These are phyloP conservation scores for Astragalus membranaceus DNA, from an alignment of 306 rosid species.

Conservation along the genomic window DNA sequence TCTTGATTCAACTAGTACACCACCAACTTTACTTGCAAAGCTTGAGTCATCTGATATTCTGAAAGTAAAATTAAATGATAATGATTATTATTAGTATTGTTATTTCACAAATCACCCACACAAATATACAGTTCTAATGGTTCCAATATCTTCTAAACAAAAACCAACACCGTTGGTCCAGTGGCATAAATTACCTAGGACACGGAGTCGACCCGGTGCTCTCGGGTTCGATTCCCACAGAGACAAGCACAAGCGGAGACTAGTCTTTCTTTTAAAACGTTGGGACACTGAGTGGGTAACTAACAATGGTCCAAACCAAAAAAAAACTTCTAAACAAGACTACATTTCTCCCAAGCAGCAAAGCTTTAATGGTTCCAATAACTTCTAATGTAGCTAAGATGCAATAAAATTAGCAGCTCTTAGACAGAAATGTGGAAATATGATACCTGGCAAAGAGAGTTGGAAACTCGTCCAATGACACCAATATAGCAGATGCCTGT, in stretches of 20 bases:
- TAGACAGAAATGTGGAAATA: slow-evolving; percentile 11
- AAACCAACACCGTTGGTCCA: no score
- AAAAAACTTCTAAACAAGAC: slow-evolving; percentile 3
- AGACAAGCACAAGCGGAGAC: no score
- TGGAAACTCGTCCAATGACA: slow-evolving; percentile 58
- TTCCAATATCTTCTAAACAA: no score
- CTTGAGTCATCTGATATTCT: slow-evolving; percentile 51
- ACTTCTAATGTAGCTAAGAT: not conserved
- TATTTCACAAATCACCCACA: slow-evolving; percentile 12
- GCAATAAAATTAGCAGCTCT: not conserved
- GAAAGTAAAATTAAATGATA: slow-evolving; percentile 14
- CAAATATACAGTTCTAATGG: not conserved
- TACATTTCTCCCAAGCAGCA: not conserved
- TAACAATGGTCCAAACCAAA: no score
- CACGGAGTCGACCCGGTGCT: no score
- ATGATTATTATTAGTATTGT: not conserved
- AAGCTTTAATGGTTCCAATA: not conserved
- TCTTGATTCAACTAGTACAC: slow-evolving; percentile 57
- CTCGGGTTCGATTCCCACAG: no score
- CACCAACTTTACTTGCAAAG: slow-evolving; percentile 53
- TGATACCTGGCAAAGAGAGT: slow-evolving; percentile 60
- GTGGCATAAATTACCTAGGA: no score
- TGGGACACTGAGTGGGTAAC: no score
- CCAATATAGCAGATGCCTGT: slow-evolving; percentile 59
- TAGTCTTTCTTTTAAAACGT: no score